A percentile compares a stretch with the other conserved stretches of the same genome.
Conservation (phyloP, 2,329 filamentous ascomycete genomes). For the Fusarium pseudograminearum region DNA sequence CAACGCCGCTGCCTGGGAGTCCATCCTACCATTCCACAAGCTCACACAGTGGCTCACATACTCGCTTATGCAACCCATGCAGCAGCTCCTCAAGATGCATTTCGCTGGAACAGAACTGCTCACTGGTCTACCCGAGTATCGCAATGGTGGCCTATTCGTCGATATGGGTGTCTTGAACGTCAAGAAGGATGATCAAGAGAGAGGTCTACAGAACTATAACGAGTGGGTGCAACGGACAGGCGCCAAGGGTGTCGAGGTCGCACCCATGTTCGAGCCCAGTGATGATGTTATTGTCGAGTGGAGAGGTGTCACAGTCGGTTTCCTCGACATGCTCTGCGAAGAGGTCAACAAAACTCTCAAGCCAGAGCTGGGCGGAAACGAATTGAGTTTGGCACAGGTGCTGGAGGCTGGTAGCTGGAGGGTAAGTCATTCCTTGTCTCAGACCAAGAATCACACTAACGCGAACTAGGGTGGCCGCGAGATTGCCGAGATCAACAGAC, state of each 20-base stretch:
- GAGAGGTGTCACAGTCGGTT: constrained; percentile 72
- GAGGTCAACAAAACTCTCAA: constrained; percentile 57
- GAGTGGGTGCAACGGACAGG: constrained; percentile 79
- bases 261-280: constrained; percentile 68
- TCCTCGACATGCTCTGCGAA: constrained; percentile 66
- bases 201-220: constrained; percentile 73
- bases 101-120: constrained; percentile 85
- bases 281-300: constrained; percentile 74
- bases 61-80: constrained; percentile 92
- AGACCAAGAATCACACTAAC: constrained; percentile 27
- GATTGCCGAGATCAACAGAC: constrained; percentile 93
- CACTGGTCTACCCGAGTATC: constrained; percentile 90
- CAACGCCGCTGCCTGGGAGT: constrained; percentile 69
- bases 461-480: constrained; percentile 83
- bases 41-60: constrained; percentile 95
- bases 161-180: constrained; percentile 84
- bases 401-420: constrained; percentile 98
- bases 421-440: constrained; percentile 64
- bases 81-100: constrained; percentile 80
- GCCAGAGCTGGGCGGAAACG: constrained; percentile 71
- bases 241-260: constrained; percentile 68
- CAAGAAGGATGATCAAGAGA: constrained; percentile 75
- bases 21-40: constrained; percentile 91
- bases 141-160: constrained; percentile 90
- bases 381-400: constrained; percentile 86